Evolutionary conservation across 176 grass and related monocot genomes (phyloP).

Genomic region (Bothriochloa decipiens): DNA sequence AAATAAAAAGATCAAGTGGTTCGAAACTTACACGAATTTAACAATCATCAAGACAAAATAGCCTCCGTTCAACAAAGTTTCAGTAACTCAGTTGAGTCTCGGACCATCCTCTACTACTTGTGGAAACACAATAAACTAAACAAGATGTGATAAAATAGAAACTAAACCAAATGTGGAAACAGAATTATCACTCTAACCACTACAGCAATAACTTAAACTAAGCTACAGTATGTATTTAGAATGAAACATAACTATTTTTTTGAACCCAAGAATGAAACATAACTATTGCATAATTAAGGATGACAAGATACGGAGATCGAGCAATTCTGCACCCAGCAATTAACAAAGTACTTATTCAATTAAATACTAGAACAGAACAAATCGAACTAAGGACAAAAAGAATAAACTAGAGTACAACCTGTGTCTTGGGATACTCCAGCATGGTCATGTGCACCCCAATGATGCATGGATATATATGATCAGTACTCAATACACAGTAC

Average conservation of each 20-base stretch:
- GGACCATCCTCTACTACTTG: background rate
- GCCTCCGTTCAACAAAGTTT: background rate
- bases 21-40: background rate
- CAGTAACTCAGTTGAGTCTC: background rate
- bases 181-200: background rate
- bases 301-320: background rate
- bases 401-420: background rate
- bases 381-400: background rate
- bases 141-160: background rate
- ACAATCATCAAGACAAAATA: background rate
- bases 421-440: slow-evolving; percentile 33
- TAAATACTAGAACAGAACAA: background rate
- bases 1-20: background rate
- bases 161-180: background rate
- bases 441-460: slow-evolving; percentile 33
- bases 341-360: background rate
- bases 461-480: slow-evolving; percentile 7
- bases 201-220: background rate
- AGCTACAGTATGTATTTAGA: background rate
- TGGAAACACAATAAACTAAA: background rate
- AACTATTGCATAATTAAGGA: background rate
- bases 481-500: background rate
- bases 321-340: background rate
- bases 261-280: background rate
- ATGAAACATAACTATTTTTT: background rate